Evolutionary conservation across 768 basidiomycete genomes (phyloP).

Genomic region (Lyophyllum decastes): DNA sequence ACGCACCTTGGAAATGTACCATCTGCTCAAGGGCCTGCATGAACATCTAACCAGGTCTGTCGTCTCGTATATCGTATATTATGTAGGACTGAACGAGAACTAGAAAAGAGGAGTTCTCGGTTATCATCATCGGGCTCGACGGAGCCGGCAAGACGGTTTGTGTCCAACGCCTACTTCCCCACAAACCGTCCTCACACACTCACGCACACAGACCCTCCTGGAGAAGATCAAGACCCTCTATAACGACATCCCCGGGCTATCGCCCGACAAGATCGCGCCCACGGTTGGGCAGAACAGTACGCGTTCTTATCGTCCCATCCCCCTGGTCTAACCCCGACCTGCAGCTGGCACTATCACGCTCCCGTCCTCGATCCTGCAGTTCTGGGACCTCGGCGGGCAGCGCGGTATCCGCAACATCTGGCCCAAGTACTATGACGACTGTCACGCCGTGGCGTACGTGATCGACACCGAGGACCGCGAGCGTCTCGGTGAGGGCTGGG

Average conservation of each 20-base stretch:
- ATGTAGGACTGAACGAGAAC: background rate
- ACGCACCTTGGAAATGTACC: slow-evolving; percentile 66
- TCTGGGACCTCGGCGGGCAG: slow-evolving; percentile 98
- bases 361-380: slow-evolving; percentile 91
- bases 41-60: slow-evolving; percentile 82
- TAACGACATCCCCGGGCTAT: slow-evolving; percentile 82
- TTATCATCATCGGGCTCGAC: slow-evolving; percentile 93
- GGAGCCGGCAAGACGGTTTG: slow-evolving; percentile 89
- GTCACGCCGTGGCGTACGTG: slow-evolving; percentile 95
- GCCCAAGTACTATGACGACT: slow-evolving; percentile 94
- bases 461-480: slow-evolving; percentile 92
- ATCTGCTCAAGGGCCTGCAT: slow-evolving; percentile 89
- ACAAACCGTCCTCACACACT: background rate
- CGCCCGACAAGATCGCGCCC: slow-evolving; percentile 91
- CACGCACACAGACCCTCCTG: slow-evolving; percentile 64
- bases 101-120: slow-evolving; percentile 89
- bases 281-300: slow-evolving; percentile 97
- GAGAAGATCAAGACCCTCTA: slow-evolving; percentile 95
- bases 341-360: slow-evolving; percentile 91
- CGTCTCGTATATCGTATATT: background rate
- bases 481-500: slow-evolving; percentile 92
- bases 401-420: slow-evolving; percentile 92
- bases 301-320: slow-evolving; percentile 24
- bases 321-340: background rate
- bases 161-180: background rate